A percentile compares a stretch with the other conserved stretches of the same genome.
Evolutionary conservation across 2,329 filamentous ascomycete species (phyloP).

Genomic region (Colletotrichum agaves): DNA sequence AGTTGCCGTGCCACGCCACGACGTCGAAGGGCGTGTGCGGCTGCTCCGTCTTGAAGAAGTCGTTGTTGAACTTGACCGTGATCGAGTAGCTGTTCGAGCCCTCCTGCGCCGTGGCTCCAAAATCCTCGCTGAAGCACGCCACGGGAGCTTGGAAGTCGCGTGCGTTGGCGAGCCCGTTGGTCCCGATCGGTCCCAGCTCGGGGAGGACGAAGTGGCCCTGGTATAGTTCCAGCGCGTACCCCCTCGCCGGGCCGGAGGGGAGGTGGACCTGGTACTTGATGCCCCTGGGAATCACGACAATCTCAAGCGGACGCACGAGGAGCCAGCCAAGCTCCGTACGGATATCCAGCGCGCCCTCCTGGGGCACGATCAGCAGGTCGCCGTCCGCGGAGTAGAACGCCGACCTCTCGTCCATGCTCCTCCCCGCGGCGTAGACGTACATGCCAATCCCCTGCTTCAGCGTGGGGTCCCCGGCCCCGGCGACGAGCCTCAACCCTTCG

Average conservation of each 20-base stretch:
- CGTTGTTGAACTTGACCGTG: conserved; percentile 73
- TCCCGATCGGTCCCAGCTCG: conserved; percentile 78
- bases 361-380: conserved; percentile 80
- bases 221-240: conserved; percentile 81
- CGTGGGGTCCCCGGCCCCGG: conserved; percentile 81
- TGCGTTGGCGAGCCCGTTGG: conserved; percentile 78
- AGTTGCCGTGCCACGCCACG: conserved; percentile 83
- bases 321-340: conserved; percentile 81
- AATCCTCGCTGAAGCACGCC: conserved; percentile 73
- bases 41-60: conserved; percentile 73
- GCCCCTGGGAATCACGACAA: conserved; percentile 79
- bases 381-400: conserved; percentile 89
- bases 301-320: conserved; percentile 81
- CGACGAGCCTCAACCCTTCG: conserved; percentile 73
- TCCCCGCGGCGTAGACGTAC: conserved; percentile 82
- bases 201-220: conserved; percentile 78
- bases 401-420: conserved; percentile 77
- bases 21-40: conserved; percentile 81
- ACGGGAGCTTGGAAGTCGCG: conserved; percentile 81
- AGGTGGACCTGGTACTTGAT: conserved; percentile 79
- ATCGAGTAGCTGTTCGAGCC: conserved; percentile 57
- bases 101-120: conserved; percentile 51
- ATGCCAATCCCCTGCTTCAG: conserved; percentile 84
- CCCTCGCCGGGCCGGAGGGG: conserved; percentile 69
- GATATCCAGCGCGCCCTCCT: conserved; percentile 79